These are phyloP conservation scores for Pichia sp. DNA, from an alignment of 1,139 yeast species.

Conservation along the genomic window DNA sequence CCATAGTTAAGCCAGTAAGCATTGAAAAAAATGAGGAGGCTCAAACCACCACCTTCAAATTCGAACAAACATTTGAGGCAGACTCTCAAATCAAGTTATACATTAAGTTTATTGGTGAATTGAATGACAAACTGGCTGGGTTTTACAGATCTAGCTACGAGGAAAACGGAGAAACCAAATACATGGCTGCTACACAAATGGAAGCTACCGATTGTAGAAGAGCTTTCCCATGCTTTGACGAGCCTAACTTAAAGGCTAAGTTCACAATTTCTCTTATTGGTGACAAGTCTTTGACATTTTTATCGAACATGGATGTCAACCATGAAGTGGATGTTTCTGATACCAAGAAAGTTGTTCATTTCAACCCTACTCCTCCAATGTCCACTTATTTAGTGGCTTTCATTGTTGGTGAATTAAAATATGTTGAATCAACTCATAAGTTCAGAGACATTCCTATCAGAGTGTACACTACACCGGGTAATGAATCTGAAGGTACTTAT, in stretches of 20 bases:
- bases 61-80: slow-evolving; percentile 38
- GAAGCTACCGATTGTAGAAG: slow-evolving; percentile 88
- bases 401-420: slow-evolving; percentile 50
- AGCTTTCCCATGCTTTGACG: slow-evolving; percentile 89
- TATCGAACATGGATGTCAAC: slow-evolving; percentile 72
- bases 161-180: slow-evolving; percentile 53
- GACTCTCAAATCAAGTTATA: slow-evolving; percentile 24
- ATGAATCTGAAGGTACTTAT: slow-evolving; percentile 41
- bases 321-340: slow-evolving; percentile 34
- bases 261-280: slow-evolving; percentile 62
- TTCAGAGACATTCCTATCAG: slow-evolving; percentile 43
- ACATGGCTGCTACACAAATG: slow-evolving; percentile 80
- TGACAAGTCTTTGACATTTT: slow-evolving; percentile 53
- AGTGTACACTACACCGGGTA: slow-evolving; percentile 50
- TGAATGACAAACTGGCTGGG: slow-evolving; percentile 77
- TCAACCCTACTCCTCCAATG: slow-evolving; percentile 45
- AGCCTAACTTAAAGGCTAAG: slow-evolving; percentile 77
- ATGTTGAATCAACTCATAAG: slow-evolving; percentile 37
- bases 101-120: slow-evolving; percentile 38
- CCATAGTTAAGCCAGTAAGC: slow-evolving; percentile 14
- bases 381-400: slow-evolving; percentile 53
- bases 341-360: slow-evolving; percentile 38
- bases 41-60: slow-evolving; percentile 56
- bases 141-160: slow-evolving; percentile 75
- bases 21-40: slow-evolving; percentile 30